Base-by-base conservation (phyloP, 305 asterid species). In the Ilex paraguariensis region DNA sequence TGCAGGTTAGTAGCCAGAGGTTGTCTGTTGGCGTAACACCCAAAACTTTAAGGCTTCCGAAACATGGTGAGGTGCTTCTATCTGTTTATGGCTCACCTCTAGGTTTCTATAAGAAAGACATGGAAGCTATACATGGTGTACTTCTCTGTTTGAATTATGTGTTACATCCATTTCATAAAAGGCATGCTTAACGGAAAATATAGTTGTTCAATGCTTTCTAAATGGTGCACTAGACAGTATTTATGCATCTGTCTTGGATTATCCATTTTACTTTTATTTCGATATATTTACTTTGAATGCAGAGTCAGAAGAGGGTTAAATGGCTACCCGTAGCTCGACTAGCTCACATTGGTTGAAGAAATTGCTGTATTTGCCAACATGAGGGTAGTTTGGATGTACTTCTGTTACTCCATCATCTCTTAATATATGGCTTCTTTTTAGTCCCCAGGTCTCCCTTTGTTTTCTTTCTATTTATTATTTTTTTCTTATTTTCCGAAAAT, bases 81-180 rank as follows among this genome's bases (percentile, higher is more conserved):
- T 92, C 97, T 12, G 88, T 90, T 60, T 93, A 75, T 59, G 98
- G 98, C 65, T 92, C 96, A 13, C 98, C 97, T 39, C 96, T 92
- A 6, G 98, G 97, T 60, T 91, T 92, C 59, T 90, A 64, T 46
- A 87, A 82, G 81, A 96, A 89, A 78, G 96, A 90, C 81, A 87
- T 92, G 97, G 97, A 91, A 78, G 83, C 96, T 6, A 89, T 91
- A 73, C 83, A 78, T 68, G 98, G 98, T 89, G 76, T 10, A 57
- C 15, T 10, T 46, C 13, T 42, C 49, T 73, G 63, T 56, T 59
- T 3, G 49, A 50, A 64, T 50, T 36, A 3, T 36, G 42, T 36
- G 52, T 53, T 55, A 33, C 57, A 42, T 10, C 12, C 28, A 32
- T 33, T 63, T 52, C 11, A 56, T 65, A 42, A 60, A 31, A 21